Base-by-base conservation (phyloP, 495 filamentous ascomycete species). In the Aspergillus baeticus region DNA sequence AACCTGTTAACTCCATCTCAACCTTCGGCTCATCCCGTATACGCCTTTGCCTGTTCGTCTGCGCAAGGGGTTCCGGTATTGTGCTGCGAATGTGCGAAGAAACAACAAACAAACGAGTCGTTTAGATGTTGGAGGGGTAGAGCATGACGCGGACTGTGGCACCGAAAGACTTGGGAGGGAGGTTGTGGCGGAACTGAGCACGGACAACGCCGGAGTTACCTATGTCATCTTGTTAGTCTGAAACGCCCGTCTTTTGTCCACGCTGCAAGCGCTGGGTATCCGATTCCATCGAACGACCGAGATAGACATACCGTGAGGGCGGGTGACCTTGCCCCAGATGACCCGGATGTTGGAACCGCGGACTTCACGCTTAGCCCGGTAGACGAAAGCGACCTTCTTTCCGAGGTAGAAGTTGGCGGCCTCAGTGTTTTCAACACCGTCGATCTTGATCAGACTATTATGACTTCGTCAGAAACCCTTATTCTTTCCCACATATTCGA, bases 271-370 rank as follows among this genome's bases (percentile, higher is more conserved):
- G 33, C 15, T 35, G 22, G n/a, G 21, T 11, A 8, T 14, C 22
- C 6, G 41, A 45, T 39, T 10, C 15, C 37, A 21, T 21, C 44
- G 5, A 48, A 33, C 8, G 13, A 21, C 56, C 46, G 26, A 29
- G 26, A 4, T 29, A 29, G n/a, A 71, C 83, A 66, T 87, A 93
- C 90, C 94, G 77, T 98, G 92, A 71, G 91, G 85, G 68, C 90
- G 84, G 68, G 92, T 96, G 69, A 98, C 85, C 83, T 96, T 98
- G 77, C 95, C 95, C 94, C 95, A 98, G 79, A 98, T 98, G 60
- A 97, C 92, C 70, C 92, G 82, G 76, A 98, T 92, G 85, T 98
- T 96, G 73, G 91, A 91, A 71, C 94, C 94, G 66, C 91, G 90
- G 65, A 92, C 81, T 81, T 96, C 91, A 77, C 84, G 87, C 80